Conservation (phyloP, 495 filamentous ascomycete genomes). For the Aspergillus steynii region DNA sequence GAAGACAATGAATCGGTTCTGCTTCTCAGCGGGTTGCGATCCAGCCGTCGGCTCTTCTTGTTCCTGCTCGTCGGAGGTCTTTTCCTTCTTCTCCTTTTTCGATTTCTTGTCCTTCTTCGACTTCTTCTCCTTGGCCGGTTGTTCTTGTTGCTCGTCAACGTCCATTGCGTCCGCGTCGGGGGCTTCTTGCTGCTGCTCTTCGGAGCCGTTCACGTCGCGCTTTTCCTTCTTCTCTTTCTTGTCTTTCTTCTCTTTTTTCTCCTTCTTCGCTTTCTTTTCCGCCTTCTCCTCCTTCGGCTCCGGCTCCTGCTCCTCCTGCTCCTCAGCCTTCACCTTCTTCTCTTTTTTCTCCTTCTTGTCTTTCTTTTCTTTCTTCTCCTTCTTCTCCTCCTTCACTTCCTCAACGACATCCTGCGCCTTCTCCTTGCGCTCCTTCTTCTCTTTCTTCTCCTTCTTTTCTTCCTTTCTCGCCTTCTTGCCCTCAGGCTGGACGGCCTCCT, state of each 20-base stretch:
- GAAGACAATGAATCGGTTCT: slow-evolving; percentile 78
- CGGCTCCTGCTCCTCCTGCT: slow-evolving; percentile 17
- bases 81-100: slow-evolving; percentile 16
- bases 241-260: slow-evolving; percentile 18
- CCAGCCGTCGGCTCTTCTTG: slow-evolving; percentile 23
- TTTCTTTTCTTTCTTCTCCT: slow-evolving; percentile 23
- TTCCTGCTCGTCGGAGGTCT: slow-evolving; percentile 20
- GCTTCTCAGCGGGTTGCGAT: slow-evolving; percentile 35
- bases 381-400: slow-evolving; percentile 23
- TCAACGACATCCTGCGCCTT: slow-evolving; percentile 19
- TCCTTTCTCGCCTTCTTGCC: slow-evolving; percentile 44
- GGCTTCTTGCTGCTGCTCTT: slow-evolving; percentile 9
- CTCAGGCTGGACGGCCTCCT: slow-evolving; percentile 33
- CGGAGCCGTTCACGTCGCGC: neutral
- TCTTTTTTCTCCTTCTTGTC: slow-evolving; percentile 23
- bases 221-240: slow-evolving; percentile 16
- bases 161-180: slow-evolving; percentile 21
- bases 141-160: slow-evolving; percentile 13
- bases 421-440: slow-evolving; percentile 23
- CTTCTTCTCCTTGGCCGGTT: slow-evolving; percentile 6
- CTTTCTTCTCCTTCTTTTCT: slow-evolving; percentile 34
- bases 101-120: slow-evolving; percentile 16
- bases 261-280: slow-evolving; percentile 11
- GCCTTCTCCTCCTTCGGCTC: slow-evolving; percentile 17
- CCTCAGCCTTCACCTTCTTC: slow-evolving; percentile 20